Evolutionary conservation across 108 stramenopile species (phyloP), one percentile per base, ranked within the genome.

Genomic region (Phaeodactylum tricornutum): DNA sequence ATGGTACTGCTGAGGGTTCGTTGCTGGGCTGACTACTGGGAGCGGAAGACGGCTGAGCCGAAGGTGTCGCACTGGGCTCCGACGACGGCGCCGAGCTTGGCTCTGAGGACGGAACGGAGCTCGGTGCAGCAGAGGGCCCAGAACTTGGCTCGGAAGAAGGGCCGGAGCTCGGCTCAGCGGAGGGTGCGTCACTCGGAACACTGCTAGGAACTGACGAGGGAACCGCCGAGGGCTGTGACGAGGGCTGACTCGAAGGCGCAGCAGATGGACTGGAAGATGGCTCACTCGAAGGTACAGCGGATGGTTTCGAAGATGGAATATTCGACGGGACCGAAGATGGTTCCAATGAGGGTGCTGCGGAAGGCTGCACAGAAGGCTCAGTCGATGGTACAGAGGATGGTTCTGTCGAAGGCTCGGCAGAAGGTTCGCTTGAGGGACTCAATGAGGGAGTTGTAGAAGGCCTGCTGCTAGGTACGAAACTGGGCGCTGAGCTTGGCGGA

Each of bases 121-220:
- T 50, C 19, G 49, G 45, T 4, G 26, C 22, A 15, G 45, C 22
- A 28, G 23, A 25, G 20, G 49, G 49, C 4, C 38, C 6, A 2
- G 49, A 20, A 22, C 20, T 50, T 3, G 49, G 49, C 34, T 14
- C 49, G n/a, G 19, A 16, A 50, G 28, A 21, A 8, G 49, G 49
- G 15, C 6, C 5, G 15, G 53, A 32, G 32, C 30, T 40, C 9
- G 53, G 39, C 21, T 17, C 1, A 23, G 53, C 5, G 19, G 20
- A 29, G 1, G 53, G 53, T 5, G 14, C 22, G 6, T 11, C 5
- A 42, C 26, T 41, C 8, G 40, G 40, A 8, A 12, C 1, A 27
- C 7, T 1, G 24, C 27, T 42, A 29, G 39, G 53, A 29, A 31
- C 22, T 12, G 25, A 34, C 11, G 33, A 11, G 12, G 33, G 33